Evolutionary conservation across 352 stramenopile genomes (phyloP), one percentile per base, ranked within the genome.

Genomic region (Phytophthora kernoviae): DNA sequence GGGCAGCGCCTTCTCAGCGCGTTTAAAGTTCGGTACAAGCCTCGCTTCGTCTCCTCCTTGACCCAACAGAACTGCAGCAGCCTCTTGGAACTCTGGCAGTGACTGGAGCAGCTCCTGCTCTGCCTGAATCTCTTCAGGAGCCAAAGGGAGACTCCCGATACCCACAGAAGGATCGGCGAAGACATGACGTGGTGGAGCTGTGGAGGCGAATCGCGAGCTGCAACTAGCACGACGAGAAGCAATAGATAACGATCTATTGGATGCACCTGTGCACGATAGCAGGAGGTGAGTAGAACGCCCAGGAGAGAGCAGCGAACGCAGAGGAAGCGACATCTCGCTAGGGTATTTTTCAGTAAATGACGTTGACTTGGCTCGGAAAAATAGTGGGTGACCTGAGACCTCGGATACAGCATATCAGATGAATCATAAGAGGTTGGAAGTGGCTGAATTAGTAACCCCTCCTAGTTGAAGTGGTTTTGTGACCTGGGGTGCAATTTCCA

Each of bases 61-160:
- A 30, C 77, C 71, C 40, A 84, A 58, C 18, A 92, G 70, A 20
- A 87, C 59, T 44, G 76, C 53, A 14, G 79, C 79, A 1, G 83
- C 80, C 45, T 86, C 74, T 61, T 88, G 78, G 51, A 92, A 92
- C 57, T 92, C 83, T 36, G 83, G 83, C 24, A 92, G 64, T 24
- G 81, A 70, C 22, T 70, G 54, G 24, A 85, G 67, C 58, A 92
- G 46, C 51, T 90, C 83, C 11, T 77, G 67, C 62, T 92, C 83
- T 20, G 83, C 83, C 56, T 79, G 58, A 17, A 83, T 79, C 52
- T 92, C 83, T 53, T 89, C 83, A 1, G 80, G 71, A 22, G 80
- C 43, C 33, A 92, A 66, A 51, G 74, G 80, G 32, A 92, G 62
- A 55, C 76, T 79, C 21, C 83, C 83, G 32, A 92, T 89, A 53